phyloP scores from a whole-genome alignment of 1,139 yeast species.

The Magnusiomyces sp. region DNA sequence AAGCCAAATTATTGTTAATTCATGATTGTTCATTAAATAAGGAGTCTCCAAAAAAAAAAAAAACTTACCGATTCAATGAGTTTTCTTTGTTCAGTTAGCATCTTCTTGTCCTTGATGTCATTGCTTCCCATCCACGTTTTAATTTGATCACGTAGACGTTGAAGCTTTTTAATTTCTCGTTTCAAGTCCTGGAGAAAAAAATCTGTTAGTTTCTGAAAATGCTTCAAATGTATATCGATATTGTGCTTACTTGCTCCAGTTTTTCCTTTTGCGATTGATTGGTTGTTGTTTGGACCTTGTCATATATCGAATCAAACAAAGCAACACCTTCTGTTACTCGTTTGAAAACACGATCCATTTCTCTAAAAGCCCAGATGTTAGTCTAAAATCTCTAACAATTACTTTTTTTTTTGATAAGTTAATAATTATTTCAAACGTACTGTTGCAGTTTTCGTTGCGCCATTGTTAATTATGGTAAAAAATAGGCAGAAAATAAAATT shows the following conservation, averaged over 20 bases:
- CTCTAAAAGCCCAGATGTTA: slow-evolving; percentile 32
- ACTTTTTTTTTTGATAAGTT: neutral
- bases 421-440: slow-evolving; percentile 27
- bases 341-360: slow-evolving; percentile 92
- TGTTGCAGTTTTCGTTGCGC: slow-evolving; percentile 62
- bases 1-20: neutral
- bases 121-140: slow-evolving; percentile 92
- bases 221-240: neutral
- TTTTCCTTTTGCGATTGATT: slow-evolving; percentile 89
- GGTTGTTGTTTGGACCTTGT: slow-evolving; percentile 73
- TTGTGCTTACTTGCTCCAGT: slow-evolving; percentile 47
- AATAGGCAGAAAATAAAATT: too few relatives aligned
- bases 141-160: slow-evolving; percentile 89
- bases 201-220: neutral
- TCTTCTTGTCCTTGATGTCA: slow-evolving; percentile 84
- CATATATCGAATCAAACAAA: slow-evolving; percentile 79
- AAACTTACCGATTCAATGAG: slow-evolving; percentile 53
- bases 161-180: slow-evolving; percentile 92
- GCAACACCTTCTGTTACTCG: slow-evolving; percentile 90
- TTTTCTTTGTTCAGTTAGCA: slow-evolving; percentile 69
- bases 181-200: slow-evolving; percentile 50
- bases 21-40: neutral
- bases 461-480: slow-evolving; percentile 32
- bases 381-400: neutral
- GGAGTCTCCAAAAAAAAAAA: neutral